A percentile compares a stretch with the other conserved stretches of the same genome.
These are phyloP conservation scores for Candida boleticola DNA, from an alignment of 805 yeast genomes.

Conservation along the genomic window DNA sequence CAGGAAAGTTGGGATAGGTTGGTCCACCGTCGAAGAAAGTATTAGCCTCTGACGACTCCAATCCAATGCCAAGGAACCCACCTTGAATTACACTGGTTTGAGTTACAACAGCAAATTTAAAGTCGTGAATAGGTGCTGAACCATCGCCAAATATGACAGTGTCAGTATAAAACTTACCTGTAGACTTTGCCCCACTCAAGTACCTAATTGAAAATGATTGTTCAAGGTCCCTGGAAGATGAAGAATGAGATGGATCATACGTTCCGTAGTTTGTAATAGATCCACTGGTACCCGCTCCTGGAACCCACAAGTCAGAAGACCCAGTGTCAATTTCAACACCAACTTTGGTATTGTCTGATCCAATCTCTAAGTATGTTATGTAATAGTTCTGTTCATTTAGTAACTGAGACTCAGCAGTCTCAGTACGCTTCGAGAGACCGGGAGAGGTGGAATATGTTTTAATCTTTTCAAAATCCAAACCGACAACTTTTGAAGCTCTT, in stretches of 20 bases:
- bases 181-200: conserved; percentile 40
- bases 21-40: conserved; percentile 3
- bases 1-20: conserved; percentile 34
- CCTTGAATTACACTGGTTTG: not conserved
- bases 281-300: not conserved
- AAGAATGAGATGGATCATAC: conserved; percentile 31
- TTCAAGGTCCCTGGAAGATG: conserved; percentile 26
- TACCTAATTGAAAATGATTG: conserved; percentile 37
- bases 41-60: conserved; percentile 1
- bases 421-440: not conserved
- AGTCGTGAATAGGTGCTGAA: not conserved
- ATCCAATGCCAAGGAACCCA: conserved; percentile 7
- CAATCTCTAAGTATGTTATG: conserved; percentile 5
- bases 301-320: conserved; percentile 10
- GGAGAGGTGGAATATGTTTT: not conserved
- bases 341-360: conserved; percentile 6
- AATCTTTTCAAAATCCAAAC: conserved; percentile 4
- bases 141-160: conserved; percentile 6
- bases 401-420: not conserved
- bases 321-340: conserved; percentile 10
- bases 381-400: conserved; percentile 2
- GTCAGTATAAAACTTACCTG: conserved; percentile 43
- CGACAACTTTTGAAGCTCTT: conserved; percentile 4
- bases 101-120: conserved; percentile 5
- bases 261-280: conserved; percentile 36